Percentiles rank a stretch among this genome's conserved stretches.
Evolutionary conservation across 2,329 filamentous ascomycete genomes (phyloP).

Genomic region (Talaromyces rugulosus): DNA sequence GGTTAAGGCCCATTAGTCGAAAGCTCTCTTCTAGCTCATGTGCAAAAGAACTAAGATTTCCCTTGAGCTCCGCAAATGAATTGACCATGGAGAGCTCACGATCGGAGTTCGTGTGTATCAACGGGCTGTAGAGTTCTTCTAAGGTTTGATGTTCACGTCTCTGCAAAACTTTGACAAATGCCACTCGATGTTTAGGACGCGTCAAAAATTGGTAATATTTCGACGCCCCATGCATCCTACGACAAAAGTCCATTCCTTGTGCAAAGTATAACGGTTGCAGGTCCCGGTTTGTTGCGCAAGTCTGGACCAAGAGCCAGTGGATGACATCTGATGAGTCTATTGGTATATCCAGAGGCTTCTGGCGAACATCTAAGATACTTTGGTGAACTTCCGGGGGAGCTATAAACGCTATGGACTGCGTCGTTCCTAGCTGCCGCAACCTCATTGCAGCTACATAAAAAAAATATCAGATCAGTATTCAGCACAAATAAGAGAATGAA

Average conservation of each 20-base stretch:
- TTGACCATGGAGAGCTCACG: slow-evolving; percentile 5
- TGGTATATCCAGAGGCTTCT: slow-evolving; percentile 20
- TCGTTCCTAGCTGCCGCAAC: slow-evolving; percentile 54
- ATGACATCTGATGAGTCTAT: slow-evolving; percentile 52
- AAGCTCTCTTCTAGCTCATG: not conserved
- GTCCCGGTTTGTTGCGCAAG: slow-evolving; percentile 57
- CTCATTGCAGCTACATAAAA: slow-evolving; percentile 57
- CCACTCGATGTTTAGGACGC: slow-evolving; percentile 27
- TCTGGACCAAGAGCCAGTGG: slow-evolving; percentile 61
- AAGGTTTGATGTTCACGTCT: slow-evolving; percentile 56
- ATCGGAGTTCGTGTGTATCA: slow-evolving; percentile 1
- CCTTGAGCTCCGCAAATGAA: slow-evolving; percentile 26
- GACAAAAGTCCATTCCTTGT: slow-evolving; percentile 60
- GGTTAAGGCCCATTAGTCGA: slow-evolving; percentile 37
- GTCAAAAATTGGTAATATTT: slow-evolving; percentile 41
- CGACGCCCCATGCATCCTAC: slow-evolving; percentile 48
- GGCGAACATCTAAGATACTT: slow-evolving; percentile 51
- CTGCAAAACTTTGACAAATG: slow-evolving; percentile 44
- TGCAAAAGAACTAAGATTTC: slow-evolving; percentile 25
- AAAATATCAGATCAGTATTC: not conserved
- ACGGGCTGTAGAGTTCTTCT: slow-evolving; percentile 53
- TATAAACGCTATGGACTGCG: slow-evolving; percentile 53
- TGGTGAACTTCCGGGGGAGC: slow-evolving; percentile 59
- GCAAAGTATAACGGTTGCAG: slow-evolving; percentile 55
- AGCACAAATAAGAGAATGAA: slow-evolving; percentile 1